phyloP scores from a whole-genome alignment of 352 stramenopile species.

The Phytophthora aleatoria region DNA sequence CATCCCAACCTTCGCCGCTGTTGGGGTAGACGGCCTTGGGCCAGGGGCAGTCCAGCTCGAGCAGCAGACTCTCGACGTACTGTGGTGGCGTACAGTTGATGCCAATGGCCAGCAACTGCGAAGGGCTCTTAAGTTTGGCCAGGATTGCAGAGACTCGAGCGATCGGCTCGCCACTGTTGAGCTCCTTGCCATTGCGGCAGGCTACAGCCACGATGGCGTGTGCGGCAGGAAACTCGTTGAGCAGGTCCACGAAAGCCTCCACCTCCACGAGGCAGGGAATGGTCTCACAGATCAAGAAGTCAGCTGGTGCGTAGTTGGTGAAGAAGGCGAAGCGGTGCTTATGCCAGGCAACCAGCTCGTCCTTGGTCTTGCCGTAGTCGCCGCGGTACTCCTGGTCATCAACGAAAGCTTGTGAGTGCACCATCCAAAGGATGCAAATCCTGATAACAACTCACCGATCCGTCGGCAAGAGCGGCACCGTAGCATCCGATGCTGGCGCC shows the following conservation, averaged over 20 bases:
- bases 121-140: conserved; percentile 50
- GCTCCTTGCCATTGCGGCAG: conserved; percentile 60
- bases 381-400: conserved; percentile 79
- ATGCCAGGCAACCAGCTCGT: conserved; percentile 82
- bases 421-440: conserved; percentile 7
- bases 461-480: conserved; percentile 79
- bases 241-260: conserved; percentile 71
- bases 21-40: conserved; percentile 86
- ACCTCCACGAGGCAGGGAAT: conserved; percentile 87
- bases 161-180: conserved; percentile 75
- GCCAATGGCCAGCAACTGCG: conserved; percentile 72
- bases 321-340: conserved; percentile 77
- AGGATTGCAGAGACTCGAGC: conserved; percentile 47
- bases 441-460: conserved; percentile 57
- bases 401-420: conserved; percentile 2
- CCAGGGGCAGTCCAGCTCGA: conserved; percentile 45
- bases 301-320: conserved; percentile 44
- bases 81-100: conserved; percentile 88
- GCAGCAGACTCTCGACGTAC: conserved; percentile 70
- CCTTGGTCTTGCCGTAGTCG: conserved; percentile 71
- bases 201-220: conserved; percentile 70
- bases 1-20: conserved; percentile 84
- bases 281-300: conserved; percentile 88
- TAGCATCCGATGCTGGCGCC: conserved; percentile 89
- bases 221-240: conserved; percentile 64